Conservation (phyloP, 768 basidiomycete species). For the Tulasnella sp. region DNA sequence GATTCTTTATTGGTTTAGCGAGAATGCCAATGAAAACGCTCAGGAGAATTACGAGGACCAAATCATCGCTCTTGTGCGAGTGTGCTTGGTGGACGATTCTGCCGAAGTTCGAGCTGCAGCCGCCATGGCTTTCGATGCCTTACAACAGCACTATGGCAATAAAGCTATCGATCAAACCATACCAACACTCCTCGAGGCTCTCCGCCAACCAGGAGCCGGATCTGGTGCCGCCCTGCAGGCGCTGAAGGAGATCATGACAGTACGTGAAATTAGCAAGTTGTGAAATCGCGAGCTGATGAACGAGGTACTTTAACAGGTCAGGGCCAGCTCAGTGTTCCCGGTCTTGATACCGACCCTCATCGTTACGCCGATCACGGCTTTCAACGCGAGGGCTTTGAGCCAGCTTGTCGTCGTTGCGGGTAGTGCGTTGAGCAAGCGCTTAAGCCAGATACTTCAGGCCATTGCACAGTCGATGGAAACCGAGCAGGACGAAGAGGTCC, state of each 20-base stretch:
- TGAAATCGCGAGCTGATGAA: conserved; percentile 1
- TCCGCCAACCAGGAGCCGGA: conserved; percentile 82
- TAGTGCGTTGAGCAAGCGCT: conserved; percentile 70
- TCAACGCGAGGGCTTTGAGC: conserved; percentile 86
- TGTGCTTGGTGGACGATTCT: conserved; percentile 81
- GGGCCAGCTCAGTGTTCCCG: conserved; percentile 92
- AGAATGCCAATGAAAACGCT: conserved; percentile 72
- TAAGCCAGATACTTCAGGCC: conserved; percentile 67
- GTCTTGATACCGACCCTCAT: conserved; percentile 91
- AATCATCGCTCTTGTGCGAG: conserved; percentile 75
- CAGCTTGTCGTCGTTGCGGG: conserved; percentile 93
- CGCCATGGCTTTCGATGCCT: conserved; percentile 76
- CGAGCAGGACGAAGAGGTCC: conserved; percentile 55
- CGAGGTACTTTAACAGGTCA: conserved; percentile 47
- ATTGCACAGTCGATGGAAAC: conserved; percentile 66
- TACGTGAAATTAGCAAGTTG: conserved; percentile 31
- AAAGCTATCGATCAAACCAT: conserved; percentile 95
- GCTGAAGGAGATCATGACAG: conserved; percentile 86
- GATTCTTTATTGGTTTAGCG: conserved; percentile 36
- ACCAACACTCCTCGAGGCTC: conserved; percentile 85
- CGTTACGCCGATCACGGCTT: conserved; percentile 80
- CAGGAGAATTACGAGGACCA: conserved; percentile 81
- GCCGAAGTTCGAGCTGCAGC: conserved; percentile 79
- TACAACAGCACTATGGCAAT: conserved; percentile 85
- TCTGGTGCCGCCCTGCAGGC: conserved; percentile 96